Evolutionary conservation across 148 eudicot species (phyloP).

Genomic region (Fagopyrum esculentum): DNA sequence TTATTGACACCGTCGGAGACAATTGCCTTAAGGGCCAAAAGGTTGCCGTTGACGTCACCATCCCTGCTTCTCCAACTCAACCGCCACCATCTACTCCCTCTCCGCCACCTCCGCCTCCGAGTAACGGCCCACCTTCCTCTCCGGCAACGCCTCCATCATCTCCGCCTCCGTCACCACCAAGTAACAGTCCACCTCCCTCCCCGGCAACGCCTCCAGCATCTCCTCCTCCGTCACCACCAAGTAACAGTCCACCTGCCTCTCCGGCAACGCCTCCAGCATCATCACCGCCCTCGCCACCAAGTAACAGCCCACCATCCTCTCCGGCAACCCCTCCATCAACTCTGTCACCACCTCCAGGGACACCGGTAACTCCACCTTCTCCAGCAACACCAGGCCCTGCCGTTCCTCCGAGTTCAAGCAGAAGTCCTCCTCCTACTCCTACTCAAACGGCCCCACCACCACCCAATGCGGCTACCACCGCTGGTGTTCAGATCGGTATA

Average conservation of each 20-base stretch:
- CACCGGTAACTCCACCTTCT: background rate
- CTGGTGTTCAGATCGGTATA: background rate
- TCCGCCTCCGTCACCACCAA: background rate
- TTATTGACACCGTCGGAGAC: background rate
- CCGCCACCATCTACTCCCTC: background rate
- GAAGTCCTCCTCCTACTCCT: background rate
- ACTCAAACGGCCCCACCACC: background rate
- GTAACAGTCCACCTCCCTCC: background rate
- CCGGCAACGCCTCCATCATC: background rate
- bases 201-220: background rate
- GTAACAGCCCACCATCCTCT: background rate
- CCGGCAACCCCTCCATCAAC: too few relatives aligned
- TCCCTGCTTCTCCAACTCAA: background rate
- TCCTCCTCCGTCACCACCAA: background rate
- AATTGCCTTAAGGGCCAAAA: conserved; percentile 6
- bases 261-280: background rate
- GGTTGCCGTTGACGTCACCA: background rate
- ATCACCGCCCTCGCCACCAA: background rate
- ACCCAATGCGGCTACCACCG: background rate
- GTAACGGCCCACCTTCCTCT: background rate
- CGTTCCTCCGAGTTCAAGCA: background rate
- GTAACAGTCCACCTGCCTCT: background rate
- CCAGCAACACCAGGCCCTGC: background rate
- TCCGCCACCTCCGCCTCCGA: background rate
- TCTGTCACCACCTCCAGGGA: too few relatives aligned